phyloP scores from a whole-genome alignment of 768 basidiomycete species.

The Lentinula raphanica region DNA sequence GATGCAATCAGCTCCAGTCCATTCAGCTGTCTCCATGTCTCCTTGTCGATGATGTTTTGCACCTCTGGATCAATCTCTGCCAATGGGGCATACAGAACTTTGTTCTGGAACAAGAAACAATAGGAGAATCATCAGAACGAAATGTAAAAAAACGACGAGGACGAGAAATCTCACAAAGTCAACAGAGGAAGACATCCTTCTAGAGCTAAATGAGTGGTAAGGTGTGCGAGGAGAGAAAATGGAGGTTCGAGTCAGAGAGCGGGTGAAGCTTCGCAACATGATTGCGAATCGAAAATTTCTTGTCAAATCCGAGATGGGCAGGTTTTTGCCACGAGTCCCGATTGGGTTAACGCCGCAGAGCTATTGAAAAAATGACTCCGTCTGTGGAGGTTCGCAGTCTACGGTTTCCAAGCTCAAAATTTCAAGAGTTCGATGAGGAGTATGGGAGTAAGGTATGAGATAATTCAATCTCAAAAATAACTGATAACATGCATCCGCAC shows the following conservation, averaged over 20 bases:
- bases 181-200: slow-evolving; percentile 59
- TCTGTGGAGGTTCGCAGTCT: background rate
- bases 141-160: background rate
- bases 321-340: background rate
- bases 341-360: background rate
- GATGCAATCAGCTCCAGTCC: slow-evolving; percentile 99
- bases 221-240: slow-evolving; percentile 24
- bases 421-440: background rate
- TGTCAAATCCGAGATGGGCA: slow-evolving; percentile 3
- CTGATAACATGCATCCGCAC: no score
- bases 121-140: background rate
- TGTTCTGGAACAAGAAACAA: slow-evolving; percentile 62
- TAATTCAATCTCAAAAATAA: no score
- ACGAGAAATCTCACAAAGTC: slow-evolving; percentile 44
- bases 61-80: slow-evolving; percentile 92
- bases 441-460: background rate
- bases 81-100: slow-evolving; percentile 81
- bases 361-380: background rate
- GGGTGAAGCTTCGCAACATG: slow-evolving; percentile 25
- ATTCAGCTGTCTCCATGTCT: slow-evolving; percentile 97
- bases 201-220: slow-evolving; percentile 22
- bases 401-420: background rate
- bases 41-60: slow-evolving; percentile 96
- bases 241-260: slow-evolving; percentile 22
- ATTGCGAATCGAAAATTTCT: slow-evolving; percentile 8